Percentiles rank a stretch among this genome's conserved stretches.
Conservation (phyloP, 2,329 filamentous ascomycete species). For the Cylindrodendrum hubeiense region DNA sequence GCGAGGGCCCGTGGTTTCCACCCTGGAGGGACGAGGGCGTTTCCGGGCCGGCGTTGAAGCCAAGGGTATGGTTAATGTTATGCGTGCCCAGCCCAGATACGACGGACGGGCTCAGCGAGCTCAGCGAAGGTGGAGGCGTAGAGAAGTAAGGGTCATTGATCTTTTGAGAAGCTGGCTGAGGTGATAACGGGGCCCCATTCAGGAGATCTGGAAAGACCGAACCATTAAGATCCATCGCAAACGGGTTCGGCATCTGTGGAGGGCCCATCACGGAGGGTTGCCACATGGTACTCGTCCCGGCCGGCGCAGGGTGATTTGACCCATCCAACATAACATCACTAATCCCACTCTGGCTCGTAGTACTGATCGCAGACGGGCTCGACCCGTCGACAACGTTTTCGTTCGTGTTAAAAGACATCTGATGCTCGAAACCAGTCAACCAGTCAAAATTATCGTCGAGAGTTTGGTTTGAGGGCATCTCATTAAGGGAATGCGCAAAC, state of each 20-base stretch:
- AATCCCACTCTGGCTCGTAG: constrained; percentile 89
- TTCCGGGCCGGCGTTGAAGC: constrained; percentile 75
- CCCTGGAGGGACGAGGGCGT: constrained; percentile 79
- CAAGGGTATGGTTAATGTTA: constrained; percentile 74
- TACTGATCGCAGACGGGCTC: constrained; percentile 95
- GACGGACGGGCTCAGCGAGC: constrained; percentile 78
- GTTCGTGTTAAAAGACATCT: constrained; percentile 77
- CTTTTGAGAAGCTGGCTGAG: constrained; percentile 79
- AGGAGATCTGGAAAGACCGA: constrained; percentile 83
- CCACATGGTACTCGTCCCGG: constrained; percentile 73
- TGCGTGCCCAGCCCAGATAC: constrained; percentile 74
- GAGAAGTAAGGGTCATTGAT: constrained; percentile 83
- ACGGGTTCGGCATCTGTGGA: constrained; percentile 76
- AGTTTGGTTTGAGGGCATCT: constrained; percentile 68
- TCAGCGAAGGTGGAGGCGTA: constrained; percentile 80
- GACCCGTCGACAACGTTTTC: constrained; percentile 92
- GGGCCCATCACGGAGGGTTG: constrained; percentile 77
- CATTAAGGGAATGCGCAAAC: constrained; percentile 68
- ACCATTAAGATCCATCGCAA: constrained; percentile 80
- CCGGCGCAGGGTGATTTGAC: constrained; percentile 71
- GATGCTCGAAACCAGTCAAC: constrained; percentile 83
- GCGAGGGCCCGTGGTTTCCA: constrained; percentile 69
- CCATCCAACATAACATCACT: constrained; percentile 94
- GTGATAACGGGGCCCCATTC: constrained; percentile 79
- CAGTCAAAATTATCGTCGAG: constrained; percentile 87